Evolutionary conservation across 345 rosid genomes (phyloP).

Genomic region (Salix suchowensis): DNA sequence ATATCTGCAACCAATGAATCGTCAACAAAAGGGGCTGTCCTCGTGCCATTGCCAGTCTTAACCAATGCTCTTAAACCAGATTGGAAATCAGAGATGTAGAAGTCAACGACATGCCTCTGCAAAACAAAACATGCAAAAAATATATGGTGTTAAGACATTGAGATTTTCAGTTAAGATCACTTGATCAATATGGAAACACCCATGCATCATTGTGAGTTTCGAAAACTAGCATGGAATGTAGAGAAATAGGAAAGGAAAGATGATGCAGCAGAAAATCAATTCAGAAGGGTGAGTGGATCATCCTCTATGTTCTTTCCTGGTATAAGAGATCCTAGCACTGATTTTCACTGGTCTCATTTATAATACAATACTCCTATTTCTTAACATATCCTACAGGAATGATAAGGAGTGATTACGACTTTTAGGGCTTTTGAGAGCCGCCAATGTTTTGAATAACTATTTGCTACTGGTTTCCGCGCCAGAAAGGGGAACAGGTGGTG

Average conservation of each 20-base stretch:
- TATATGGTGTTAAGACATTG: background rate
- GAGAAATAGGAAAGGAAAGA: background rate
- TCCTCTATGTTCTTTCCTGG: too few relatives aligned
- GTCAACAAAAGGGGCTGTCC: conserved; percentile 76
- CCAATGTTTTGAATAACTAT: background rate
- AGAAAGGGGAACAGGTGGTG: background rate
- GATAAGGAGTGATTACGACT: background rate
- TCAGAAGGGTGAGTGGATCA: background rate
- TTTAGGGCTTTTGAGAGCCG: background rate
- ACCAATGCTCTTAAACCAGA: conserved; percentile 92
- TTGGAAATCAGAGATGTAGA: conserved; percentile 94
- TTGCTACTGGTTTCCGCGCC: too few relatives aligned
- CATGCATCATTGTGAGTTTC: background rate
- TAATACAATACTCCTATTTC: background rate
- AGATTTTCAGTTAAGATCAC: background rate
- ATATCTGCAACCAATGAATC: conserved; percentile 60
- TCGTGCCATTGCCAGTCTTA: conserved; percentile 71
- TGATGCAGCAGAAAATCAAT: background rate
- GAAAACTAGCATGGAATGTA: background rate
- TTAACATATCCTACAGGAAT: background rate
- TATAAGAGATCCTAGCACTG: background rate
- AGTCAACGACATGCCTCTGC: conserved; percentile 87
- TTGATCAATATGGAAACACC: background rate
- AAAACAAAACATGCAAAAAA: conserved; percentile 1
- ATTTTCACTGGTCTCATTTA: background rate